phyloP scores from a whole-genome alignment of 2,329 filamentous ascomycete species.

The Nannizzia gypsea region DNA sequence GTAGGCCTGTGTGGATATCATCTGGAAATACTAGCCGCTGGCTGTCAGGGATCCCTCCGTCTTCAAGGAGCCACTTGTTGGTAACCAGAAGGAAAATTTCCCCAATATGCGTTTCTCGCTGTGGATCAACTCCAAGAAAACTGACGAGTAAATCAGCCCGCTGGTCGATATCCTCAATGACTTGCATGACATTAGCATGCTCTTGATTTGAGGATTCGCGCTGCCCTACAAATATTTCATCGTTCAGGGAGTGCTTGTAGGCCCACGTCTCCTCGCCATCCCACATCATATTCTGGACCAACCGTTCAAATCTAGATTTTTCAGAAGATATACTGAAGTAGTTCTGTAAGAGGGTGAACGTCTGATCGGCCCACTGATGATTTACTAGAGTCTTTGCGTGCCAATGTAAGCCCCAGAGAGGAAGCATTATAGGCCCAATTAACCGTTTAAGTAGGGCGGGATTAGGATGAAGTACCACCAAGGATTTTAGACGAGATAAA shows the following conservation, averaged over 20 bases:
- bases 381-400: constrained; percentile 25
- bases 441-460: constrained; percentile 33
- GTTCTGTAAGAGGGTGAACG: constrained; percentile 26
- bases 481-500: constrained; percentile 25
- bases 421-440: constrained; percentile 29
- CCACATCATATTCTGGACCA: constrained; percentile 32
- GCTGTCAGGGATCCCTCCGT: constrained; percentile 3
- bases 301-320: constrained; percentile 25
- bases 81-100: constrained; percentile 35
- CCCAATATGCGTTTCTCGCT: constrained; percentile 29
- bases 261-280: constrained; percentile 30
- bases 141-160: constrained; percentile 29
- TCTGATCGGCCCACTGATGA: constrained; percentile 19
- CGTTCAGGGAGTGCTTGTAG: constrained; percentile 20
- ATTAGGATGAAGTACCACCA: constrained; percentile 33
- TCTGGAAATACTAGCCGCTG: constrained; percentile 10
- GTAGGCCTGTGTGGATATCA: constrained; percentile 22
- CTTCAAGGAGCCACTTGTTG: constrained; percentile 29
- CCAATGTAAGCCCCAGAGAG: constrained; percentile 32
- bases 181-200: constrained; percentile 21
- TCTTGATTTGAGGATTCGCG: constrained; percentile 14
- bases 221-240: constrained; percentile 20
- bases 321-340: constrained; percentile 33
- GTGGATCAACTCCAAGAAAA: constrained; percentile 29
- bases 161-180: constrained; percentile 26